A percentile compares a stretch with the other conserved stretches of the same genome.
phyloP scores from a whole-genome alignment of 202 grass and related monocot species.

The Carex sylvatica region DNA sequence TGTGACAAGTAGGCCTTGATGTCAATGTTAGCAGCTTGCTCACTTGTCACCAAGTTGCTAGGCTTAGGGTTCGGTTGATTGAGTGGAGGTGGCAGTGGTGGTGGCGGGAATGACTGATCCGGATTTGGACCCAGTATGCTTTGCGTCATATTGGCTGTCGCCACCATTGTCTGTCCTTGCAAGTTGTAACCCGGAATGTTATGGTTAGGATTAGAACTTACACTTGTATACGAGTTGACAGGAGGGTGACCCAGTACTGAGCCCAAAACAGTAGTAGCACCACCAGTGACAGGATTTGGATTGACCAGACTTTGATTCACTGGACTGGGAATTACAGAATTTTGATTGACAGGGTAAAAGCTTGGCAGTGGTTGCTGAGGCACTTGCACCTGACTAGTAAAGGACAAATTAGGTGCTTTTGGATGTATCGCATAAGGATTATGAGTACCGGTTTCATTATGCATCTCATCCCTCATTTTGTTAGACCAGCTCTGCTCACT shows the following conservation, averaged over 20 bases:
- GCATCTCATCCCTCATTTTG: constrained; percentile 16
- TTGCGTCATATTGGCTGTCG: not conserved
- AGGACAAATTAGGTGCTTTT: not conserved
- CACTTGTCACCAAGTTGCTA: constrained; percentile 49
- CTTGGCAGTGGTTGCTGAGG: constrained; percentile 9
- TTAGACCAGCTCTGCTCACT: constrained; percentile 38
- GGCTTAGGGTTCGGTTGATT: constrained; percentile 29
- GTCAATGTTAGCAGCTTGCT: constrained; percentile 50
- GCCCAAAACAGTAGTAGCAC: constrained; percentile 6
- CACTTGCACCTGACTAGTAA: constrained; percentile 5
- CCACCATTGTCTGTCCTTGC: constrained; percentile 10
- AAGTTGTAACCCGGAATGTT: not conserved
- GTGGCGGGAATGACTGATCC: not conserved
- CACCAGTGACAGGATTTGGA: constrained; percentile 8
- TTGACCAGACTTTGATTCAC: constrained; percentile 18
- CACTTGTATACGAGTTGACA: constrained; percentile 18
- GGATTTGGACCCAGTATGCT: not conserved
- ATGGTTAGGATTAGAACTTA: constrained; percentile 22
- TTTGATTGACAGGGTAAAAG: constrained; percentile 20
- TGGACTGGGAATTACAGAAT: not conserved
- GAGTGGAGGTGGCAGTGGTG: not conserved
- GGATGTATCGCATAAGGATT: constrained; percentile 16
- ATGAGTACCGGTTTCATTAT: not conserved
- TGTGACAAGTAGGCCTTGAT: constrained; percentile 65
- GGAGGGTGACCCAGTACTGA: not conserved